Percentiles rank a stretch among this genome's conserved stretches.
These are phyloP conservation scores for Anisodus acutangulus DNA, from an alignment of 257 asterid genomes.

Conservation along the genomic window DNA sequence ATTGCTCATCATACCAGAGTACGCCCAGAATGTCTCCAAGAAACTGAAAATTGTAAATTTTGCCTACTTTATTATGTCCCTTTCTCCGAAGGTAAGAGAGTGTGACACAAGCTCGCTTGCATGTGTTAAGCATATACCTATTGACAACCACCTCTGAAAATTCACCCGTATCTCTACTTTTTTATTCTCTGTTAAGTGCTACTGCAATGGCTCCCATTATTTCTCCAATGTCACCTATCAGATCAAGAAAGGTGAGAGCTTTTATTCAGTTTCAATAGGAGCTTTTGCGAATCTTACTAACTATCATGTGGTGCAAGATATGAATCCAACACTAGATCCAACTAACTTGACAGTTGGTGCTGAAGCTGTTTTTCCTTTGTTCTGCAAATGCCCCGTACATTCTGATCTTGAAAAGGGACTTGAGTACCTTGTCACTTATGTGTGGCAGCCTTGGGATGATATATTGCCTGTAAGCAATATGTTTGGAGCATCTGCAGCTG, in stretches of 20 bases:
- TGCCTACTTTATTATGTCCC: not conserved
- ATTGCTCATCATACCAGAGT: not conserved
- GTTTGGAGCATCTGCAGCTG: conserved; percentile 55
- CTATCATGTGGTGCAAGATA: conserved; percentile 48
- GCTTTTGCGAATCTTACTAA: conserved; percentile 63
- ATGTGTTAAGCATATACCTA: conserved; percentile 18
- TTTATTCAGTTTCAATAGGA: conserved; percentile 57
- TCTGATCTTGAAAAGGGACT: conserved; percentile 42
- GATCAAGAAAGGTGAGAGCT: conserved; percentile 60
- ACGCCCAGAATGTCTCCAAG: not conserved
- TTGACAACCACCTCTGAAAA: not conserved
- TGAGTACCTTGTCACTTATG: conserved; percentile 61
- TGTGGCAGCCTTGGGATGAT: conserved; percentile 74
- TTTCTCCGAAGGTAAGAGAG: not conserved
- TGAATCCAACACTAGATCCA: conserved; percentile 59
- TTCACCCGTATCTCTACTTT: conserved; percentile 15
- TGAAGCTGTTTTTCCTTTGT: conserved; percentile 58
- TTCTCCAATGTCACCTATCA: conserved; percentile 59
- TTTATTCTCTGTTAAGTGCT: conserved; percentile 48
- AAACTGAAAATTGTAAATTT: not conserved
- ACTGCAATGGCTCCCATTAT: conserved; percentile 60
- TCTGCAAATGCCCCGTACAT: conserved; percentile 64
- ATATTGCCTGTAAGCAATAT: conserved; percentile 51
- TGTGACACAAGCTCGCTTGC: not conserved
- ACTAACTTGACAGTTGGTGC: conserved; percentile 59